These are phyloP conservation scores for Cladosporium sp. DNA, from an alignment of 2,329 filamentous ascomycete species.

Conservation along the genomic window DNA sequence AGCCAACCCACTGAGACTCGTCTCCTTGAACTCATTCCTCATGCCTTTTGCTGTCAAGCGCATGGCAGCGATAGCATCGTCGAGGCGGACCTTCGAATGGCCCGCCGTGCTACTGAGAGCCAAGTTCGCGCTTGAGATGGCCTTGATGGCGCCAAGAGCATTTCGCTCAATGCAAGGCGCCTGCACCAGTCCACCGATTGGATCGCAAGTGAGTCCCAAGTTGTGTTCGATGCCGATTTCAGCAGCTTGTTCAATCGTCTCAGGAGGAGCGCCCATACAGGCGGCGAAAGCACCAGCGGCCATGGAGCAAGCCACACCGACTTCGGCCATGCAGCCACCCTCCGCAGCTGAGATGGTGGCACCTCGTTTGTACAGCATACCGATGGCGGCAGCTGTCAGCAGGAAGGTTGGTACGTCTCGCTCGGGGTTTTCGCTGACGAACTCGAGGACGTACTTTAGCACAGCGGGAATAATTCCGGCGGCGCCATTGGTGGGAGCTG, in stretches of 20 bases:
- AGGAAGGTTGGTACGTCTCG: conserved; percentile 49
- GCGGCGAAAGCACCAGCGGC: conserved; percentile 49
- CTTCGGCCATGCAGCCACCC: conserved; percentile 53
- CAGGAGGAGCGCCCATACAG: conserved; percentile 49
- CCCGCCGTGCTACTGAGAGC: conserved; percentile 44
- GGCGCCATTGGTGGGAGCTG: conserved; percentile 50
- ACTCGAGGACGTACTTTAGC: conserved; percentile 49
- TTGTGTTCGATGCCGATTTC: conserved; percentile 54
- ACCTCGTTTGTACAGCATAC: conserved; percentile 52
- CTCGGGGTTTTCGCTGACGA: conserved; percentile 49
- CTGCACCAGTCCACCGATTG: conserved; percentile 49
- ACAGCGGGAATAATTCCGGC: conserved; percentile 51
- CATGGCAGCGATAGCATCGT: conserved; percentile 51
- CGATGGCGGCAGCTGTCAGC: conserved; percentile 48
- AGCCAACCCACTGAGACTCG: conserved; percentile 48
- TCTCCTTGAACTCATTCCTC: conserved; percentile 53
- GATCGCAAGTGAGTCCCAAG: conserved; percentile 49
- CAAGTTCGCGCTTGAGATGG: conserved; percentile 49
- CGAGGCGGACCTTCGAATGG: conserved; percentile 47
- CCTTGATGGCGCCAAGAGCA: conserved; percentile 49
- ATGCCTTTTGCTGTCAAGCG: conserved; percentile 49
- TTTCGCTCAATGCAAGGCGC: conserved; percentile 52
- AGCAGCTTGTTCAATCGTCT: conserved; percentile 49
- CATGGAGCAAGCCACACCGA: conserved; percentile 52
- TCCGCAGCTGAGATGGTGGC: conserved; percentile 51